Evolutionary conservation across 371 early-diverging fungal genomes (phyloP).

Genomic region (Mortierella sp.): DNA sequence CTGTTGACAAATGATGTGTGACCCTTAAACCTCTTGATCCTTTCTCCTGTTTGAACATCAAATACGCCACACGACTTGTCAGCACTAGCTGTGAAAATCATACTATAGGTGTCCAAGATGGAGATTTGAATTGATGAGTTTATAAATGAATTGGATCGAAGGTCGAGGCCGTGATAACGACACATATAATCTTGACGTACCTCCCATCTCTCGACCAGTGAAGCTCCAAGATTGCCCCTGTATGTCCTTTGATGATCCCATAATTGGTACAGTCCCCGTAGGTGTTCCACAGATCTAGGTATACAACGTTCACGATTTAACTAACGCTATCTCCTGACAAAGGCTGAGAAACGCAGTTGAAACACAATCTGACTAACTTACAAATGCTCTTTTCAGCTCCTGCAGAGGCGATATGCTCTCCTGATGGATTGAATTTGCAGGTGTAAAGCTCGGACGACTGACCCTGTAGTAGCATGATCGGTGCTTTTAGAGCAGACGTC

Average conservation of each 20-base stretch:
- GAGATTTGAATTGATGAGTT: too few species aligned
- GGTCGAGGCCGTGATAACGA: neutral
- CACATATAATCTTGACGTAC: slow-evolving; percentile 35
- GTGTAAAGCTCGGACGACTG: slow-evolving; percentile 77
- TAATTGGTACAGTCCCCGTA: slow-evolving; percentile 93
- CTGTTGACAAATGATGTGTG: slow-evolving; percentile 87
- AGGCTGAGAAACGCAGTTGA: too few species aligned
- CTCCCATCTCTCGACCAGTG: slow-evolving; percentile 91
- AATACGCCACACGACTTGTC: slow-evolving; percentile 46
- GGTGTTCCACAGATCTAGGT: slow-evolving; percentile 90
- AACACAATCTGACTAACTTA: slow-evolving; percentile 57
- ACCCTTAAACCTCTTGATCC: slow-evolving; percentile 79
- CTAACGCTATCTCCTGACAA: too few species aligned
- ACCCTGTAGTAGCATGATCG: slow-evolving; percentile 65
- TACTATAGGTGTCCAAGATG: slow-evolving; percentile 7
- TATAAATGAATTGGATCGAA: too few species aligned
- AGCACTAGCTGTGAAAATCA: slow-evolving; percentile 68
- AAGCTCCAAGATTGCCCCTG: slow-evolving; percentile 86
- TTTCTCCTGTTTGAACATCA: slow-evolving; percentile 79
- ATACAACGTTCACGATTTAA: neutral
- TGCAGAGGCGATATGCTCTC: slow-evolving; percentile 88
- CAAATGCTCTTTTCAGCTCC: slow-evolving; percentile 86
- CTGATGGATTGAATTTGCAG: slow-evolving; percentile 87
- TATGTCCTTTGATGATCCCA: slow-evolving; percentile 88
- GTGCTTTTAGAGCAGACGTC: slow-evolving; percentile 83